These are phyloP conservation scores for Vicia villosa DNA, from an alignment of 306 rosid genomes.

Conservation along the genomic window DNA sequence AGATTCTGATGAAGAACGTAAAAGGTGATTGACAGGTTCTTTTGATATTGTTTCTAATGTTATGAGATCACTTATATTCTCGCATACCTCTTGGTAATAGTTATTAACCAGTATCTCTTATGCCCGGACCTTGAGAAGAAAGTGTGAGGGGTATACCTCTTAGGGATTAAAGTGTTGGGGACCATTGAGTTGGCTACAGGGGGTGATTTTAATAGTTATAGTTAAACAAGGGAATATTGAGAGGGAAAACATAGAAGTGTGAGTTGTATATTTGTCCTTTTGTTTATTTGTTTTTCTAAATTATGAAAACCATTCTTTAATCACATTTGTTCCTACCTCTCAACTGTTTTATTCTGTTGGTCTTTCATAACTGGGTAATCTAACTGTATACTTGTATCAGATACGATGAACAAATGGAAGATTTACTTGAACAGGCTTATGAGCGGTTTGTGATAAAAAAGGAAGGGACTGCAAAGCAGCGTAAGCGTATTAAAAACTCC, in stretches of 20 bases:
- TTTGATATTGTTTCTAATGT: constrained; percentile 6
- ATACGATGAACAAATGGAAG: constrained; percentile 84
- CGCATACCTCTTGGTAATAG: background rate
- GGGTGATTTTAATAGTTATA: background rate
- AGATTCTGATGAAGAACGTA: constrained; percentile 83
- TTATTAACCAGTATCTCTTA: background rate
- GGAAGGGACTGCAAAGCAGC: constrained; percentile 83
- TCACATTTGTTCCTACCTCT: background rate
- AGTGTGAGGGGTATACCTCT: background rate
- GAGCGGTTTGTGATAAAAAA: constrained; percentile 70
- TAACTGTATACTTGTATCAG: constrained; percentile 43
- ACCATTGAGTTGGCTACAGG: background rate
- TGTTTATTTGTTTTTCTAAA: constrained; percentile 11
- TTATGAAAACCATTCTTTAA: background rate
- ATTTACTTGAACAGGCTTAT: constrained; percentile 72
- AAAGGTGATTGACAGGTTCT: constrained; percentile 60
- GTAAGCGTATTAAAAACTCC: constrained; percentile 68
- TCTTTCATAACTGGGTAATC: background rate
- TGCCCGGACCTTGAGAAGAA: background rate
- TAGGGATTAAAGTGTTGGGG: background rate
- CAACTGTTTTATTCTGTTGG: background rate
- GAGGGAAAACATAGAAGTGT: background rate
- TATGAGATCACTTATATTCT: constrained; percentile 15
- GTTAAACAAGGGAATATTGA: background rate
- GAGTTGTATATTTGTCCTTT: background rate